phyloP scores from a whole-genome alignment of 768 basidiomycete species.

The Leccinum longicurvipes region DNA sequence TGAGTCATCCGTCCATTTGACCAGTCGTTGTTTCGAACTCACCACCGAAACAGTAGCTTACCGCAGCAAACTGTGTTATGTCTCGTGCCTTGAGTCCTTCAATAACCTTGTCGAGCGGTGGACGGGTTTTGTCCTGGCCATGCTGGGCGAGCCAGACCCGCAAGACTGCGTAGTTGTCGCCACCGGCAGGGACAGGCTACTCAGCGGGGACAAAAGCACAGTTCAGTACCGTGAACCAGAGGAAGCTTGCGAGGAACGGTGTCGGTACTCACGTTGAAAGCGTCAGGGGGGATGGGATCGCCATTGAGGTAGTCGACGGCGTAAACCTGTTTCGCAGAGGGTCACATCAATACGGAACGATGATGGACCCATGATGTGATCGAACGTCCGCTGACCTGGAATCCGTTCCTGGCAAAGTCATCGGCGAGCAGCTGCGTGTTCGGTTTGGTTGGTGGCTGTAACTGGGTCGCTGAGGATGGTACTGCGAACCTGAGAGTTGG shows the following conservation, averaged over 20 bases:
- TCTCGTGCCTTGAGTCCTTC: constrained; percentile 55
- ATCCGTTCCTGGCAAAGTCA: constrained; percentile 1
- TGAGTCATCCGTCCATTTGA: not conserved
- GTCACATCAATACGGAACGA: not conserved
- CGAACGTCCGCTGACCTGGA: not conserved
- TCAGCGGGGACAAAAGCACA: constrained; percentile 6
- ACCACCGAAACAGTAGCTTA: constrained; percentile 73
- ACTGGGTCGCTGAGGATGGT: not conserved
- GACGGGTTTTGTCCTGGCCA: constrained; percentile 38
- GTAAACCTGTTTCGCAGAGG: not conserved
- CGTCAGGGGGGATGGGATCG: not conserved
- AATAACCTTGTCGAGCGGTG: constrained; percentile 49
- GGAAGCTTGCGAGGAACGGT: not conserved
- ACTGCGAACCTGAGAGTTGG: constrained; percentile 4
- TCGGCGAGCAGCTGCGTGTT: constrained; percentile 35
- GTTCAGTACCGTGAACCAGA: not conserved
- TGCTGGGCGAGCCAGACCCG: constrained; percentile 43
- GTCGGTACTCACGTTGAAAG: not conserved
- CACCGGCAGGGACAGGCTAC: too few species aligned
- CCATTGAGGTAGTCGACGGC: constrained; percentile 30
- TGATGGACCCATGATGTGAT: too few species aligned
- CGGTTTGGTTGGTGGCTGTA: not conserved
- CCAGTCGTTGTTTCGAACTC: constrained; percentile 5
- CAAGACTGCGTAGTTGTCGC: constrained; percentile 32
- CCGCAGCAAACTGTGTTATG: constrained; percentile 53